Evolutionary conservation across 2,329 filamentous ascomycete species (phyloP).

Genomic region (Aureobasidium sp.): DNA sequence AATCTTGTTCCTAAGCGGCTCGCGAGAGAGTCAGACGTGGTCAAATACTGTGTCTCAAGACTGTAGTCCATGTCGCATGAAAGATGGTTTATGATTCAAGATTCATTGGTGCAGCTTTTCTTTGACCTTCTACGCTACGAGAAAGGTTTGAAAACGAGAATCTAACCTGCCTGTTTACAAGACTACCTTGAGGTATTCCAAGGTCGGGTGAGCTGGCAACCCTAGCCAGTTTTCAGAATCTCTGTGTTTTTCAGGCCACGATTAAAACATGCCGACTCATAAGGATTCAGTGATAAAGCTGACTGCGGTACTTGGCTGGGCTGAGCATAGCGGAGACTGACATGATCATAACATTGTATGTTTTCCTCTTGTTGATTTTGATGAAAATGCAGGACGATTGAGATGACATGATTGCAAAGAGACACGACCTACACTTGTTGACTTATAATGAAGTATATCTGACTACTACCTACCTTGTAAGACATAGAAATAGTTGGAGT

Average conservation of each 20-base stretch:
- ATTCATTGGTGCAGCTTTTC: neutral
- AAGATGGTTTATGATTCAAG: neutral
- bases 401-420: neutral
- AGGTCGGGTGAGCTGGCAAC: neutral
- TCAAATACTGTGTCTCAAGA: neutral
- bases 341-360: neutral
- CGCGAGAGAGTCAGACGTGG: neutral
- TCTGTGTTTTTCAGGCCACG: too few relatives aligned
- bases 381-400: neutral
- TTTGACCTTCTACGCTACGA: neutral
- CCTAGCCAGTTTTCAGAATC: neutral
- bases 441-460: neutral
- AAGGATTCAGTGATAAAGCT: too few relatives aligned
- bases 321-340: neutral
- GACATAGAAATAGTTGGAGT: neutral
- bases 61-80: neutral
- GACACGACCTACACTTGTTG: neutral
- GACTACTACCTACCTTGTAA: neutral
- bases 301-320: neutral
- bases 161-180: neutral
- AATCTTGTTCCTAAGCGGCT: neutral
- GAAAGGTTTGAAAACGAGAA: neutral
- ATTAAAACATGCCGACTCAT: too few relatives aligned
- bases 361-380: neutral
- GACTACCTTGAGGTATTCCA: neutral